A percentile compares a stretch with the other conserved stretches of the same genome.
phyloP scores from a whole-genome alignment of 768 basidiomycete genomes.

The Suillus subaureus region DNA sequence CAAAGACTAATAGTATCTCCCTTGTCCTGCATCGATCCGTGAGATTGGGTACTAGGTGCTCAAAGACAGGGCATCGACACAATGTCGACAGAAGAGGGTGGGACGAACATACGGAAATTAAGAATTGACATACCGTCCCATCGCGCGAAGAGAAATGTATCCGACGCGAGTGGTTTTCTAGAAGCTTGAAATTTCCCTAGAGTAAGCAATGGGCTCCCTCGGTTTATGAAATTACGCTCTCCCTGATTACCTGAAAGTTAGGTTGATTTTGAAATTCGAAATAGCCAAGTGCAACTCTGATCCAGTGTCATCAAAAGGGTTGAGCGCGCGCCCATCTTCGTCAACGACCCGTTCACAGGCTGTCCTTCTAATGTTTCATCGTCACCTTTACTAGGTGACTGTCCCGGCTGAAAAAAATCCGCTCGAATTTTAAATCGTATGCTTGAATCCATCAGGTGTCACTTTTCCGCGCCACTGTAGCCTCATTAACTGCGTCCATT shows the following conservation, averaged over 20 bases:
- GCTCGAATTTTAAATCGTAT: neutral
- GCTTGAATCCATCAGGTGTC: neutral
- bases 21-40: neutral
- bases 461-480: neutral
- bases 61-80: neutral
- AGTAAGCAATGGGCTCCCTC: neutral
- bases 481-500: neutral
- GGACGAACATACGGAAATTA: neutral
- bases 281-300: neutral
- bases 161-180: neutral
- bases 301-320: neutral
- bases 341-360: neutral
- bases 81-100: neutral
- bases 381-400: neutral
- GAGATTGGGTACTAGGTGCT: neutral
- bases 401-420: neutral
- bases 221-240: neutral
- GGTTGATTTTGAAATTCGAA: neutral
- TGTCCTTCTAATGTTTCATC: neutral
- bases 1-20: neutral
- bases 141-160: neutral
- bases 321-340: neutral
- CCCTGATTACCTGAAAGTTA: neutral
- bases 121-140: neutral
- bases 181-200: neutral